These are phyloP conservation scores for Rubroshorea leprosula DNA, from an alignment of 345 rosid genomes.

Conservation along the genomic window DNA sequence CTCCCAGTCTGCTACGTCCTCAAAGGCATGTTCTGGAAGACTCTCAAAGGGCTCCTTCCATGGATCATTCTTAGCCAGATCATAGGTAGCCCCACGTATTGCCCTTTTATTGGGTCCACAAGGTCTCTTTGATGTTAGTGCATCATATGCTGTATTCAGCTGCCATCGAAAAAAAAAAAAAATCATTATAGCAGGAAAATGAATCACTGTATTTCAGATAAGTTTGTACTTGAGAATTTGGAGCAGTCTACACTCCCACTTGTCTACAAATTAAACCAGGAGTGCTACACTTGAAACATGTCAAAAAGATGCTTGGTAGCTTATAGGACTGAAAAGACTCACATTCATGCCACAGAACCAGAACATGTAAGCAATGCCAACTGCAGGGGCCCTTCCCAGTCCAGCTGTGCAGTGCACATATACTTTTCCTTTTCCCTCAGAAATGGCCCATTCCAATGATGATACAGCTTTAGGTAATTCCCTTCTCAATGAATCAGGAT, in stretches of 20 bases:
- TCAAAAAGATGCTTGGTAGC: not conserved
- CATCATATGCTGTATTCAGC: conserved; percentile 66
- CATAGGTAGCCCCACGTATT: conserved; percentile 76
- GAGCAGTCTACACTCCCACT: conserved; percentile 2
- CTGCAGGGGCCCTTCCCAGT: conserved; percentile 93
- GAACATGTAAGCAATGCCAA: conserved; percentile 77
- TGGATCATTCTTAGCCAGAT: conserved; percentile 70
- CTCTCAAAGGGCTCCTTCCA: conserved; percentile 78
- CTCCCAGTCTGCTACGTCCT: conserved; percentile 81
- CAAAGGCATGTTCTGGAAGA: conserved; percentile 76
- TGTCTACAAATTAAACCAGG: not conserved
- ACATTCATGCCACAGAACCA: conserved; percentile 80
- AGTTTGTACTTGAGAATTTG: not conserved
- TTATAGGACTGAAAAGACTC: conserved; percentile 20
- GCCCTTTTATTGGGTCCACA: conserved; percentile 85
- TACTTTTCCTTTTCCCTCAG: conserved; percentile 69
- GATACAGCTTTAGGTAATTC: conserved; percentile 79
- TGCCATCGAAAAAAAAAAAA: conserved; percentile 17
- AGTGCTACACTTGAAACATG: not conserved
- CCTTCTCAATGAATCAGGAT: conserved; percentile 75
- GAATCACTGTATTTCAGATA: not conserved
- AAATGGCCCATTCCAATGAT: conserved; percentile 75
- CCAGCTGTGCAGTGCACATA: conserved; percentile 95
- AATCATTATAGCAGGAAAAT: too few relatives aligned
- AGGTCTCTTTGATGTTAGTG: conserved; percentile 59